phyloP scores from a whole-genome alignment of 2,329 filamentous ascomycete genomes.

The Fusarium lyarnte region DNA sequence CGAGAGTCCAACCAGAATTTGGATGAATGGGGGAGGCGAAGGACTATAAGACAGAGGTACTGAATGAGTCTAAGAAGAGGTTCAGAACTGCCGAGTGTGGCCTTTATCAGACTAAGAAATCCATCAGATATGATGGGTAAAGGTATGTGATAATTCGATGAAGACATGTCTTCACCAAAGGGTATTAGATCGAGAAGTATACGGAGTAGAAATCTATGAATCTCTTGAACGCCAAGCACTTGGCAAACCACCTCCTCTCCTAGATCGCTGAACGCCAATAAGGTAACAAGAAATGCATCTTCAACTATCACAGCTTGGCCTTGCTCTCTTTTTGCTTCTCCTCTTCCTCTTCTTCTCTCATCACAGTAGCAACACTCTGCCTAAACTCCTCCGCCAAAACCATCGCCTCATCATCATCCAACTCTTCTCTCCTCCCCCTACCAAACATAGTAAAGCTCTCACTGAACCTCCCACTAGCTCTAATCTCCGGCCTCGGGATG shows the following conservation, averaged over 20 bases:
- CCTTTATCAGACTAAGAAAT: conserved; percentile 81
- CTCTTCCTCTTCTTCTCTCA: conserved; percentile 50
- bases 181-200: conserved; percentile 13
- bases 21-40: conserved; percentile 79
- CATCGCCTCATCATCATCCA: conserved; percentile 79
- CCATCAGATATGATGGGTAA: conserved; percentile 85
- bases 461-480: conserved; percentile 61
- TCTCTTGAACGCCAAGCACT: neutral
- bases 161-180: conserved; percentile 6
- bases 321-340: conserved; percentile 36
- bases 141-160: neutral
- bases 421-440: conserved; percentile 73
- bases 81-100: conserved; percentile 25
- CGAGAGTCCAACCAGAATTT: conserved; percentile 79
- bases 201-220: neutral
- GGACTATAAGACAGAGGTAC: conserved; percentile 57
- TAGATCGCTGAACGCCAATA: neutral
- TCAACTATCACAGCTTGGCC: conserved; percentile 50
- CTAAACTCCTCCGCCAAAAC: conserved; percentile 66
- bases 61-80: neutral
- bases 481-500: conserved; percentile 81
- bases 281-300: conserved; percentile 4
- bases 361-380: conserved; percentile 57
- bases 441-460: conserved; percentile 87
- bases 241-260: neutral